Base-by-base conservation (phyloP, 345 rosid species). In the Citrus hindsii region DNA sequence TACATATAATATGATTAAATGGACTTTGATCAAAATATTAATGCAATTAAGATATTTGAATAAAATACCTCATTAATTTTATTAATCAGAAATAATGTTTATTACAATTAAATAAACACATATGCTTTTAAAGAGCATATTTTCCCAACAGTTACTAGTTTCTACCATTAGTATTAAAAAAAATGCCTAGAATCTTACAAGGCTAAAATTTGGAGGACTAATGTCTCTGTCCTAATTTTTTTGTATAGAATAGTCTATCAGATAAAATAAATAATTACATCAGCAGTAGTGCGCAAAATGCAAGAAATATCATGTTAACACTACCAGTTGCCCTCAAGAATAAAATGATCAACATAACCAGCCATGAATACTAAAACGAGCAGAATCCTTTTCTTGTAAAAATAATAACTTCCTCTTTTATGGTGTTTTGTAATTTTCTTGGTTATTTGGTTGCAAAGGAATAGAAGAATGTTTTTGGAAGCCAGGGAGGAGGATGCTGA, bases 151-250 rank as follows among this genome's bases (percentile, higher is more conserved):
- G n/a, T n/a, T n/a, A 27, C 67, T 13, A 30, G 72, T 68, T n/a
- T 33, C 73, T 32, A 65, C 32, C 40, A 38, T 69, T 68, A 53
- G 27, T 33, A 74, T 74, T 79, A 27, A 19, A 56, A 59, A 67
- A 66, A 33, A 13, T 48, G 48, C 53, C 37, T 73, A 18, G 71
- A 83, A 80, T 75, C 99, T 92, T 87, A 95, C 97, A 92, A 84
- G 38, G 99, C 98, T 85, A 97, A 86, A 81, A 94, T 97, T 75
- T 93, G 98, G 67, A 94, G 98, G 81, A 92, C 98, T 88, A 92
- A 64, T 16, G 93, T 88, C 92, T 97, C 99, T 94, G 94, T 69
- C 98, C 99, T 79, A 97, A 81, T 30, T 82, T 91, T 82, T 82
- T 98, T 84, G 88, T 94, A 94, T 6, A 0, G 32, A 30, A 97